Base-by-base conservation (phyloP, 2,329 filamentous ascomycete species). In the Calonectria naviculata region DNA sequence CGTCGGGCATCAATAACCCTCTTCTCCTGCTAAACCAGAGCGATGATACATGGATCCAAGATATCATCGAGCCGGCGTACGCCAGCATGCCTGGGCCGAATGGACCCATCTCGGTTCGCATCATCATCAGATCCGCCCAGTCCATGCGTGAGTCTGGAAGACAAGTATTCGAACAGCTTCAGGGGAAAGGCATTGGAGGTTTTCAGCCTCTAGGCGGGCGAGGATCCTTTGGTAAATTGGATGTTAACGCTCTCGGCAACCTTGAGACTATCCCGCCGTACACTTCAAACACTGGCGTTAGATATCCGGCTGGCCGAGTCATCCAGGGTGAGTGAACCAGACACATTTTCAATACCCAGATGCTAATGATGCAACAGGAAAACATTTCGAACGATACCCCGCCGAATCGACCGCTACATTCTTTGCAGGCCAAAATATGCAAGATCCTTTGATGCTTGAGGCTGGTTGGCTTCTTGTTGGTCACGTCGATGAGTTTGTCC, bases 21-120 rank as follows among this genome's bases (percentile, higher is more conserved):
- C 62, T 82, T 0, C 64, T 75, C 10, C 56, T 71, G 3, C 69
- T 83, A 67, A 72, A 78, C 24, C 62, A 67, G 1, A 75, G 70
- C 26, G 71, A 68, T 34, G 82, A 84, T 68, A 74, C 80, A 52
- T 85, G 83, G 83, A 76, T 79, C 1, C 84, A 85, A 68, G 83
- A 86, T 65, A 80, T 83, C 42, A 69, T 85, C 31, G 83, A 85
- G 72, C 80, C 83, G 0, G 83, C 75, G 1, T 85, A 83, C 68
- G 75, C 77, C 5, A 83, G 80, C 62, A 85, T 85, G 70, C 83
- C 83, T 0, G 83, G 82, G 0, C 81, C 82, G 1, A 21, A 81
- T 5, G 81, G 82, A 0, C 72, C 81, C 3, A 72, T 83, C 8
- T 70, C 75, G 1, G 67, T 85, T 7, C 79, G 79, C 5, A 70